Conservation (phyloP, 108 stramenopile species). For the Parietichytrium sp. region DNA sequence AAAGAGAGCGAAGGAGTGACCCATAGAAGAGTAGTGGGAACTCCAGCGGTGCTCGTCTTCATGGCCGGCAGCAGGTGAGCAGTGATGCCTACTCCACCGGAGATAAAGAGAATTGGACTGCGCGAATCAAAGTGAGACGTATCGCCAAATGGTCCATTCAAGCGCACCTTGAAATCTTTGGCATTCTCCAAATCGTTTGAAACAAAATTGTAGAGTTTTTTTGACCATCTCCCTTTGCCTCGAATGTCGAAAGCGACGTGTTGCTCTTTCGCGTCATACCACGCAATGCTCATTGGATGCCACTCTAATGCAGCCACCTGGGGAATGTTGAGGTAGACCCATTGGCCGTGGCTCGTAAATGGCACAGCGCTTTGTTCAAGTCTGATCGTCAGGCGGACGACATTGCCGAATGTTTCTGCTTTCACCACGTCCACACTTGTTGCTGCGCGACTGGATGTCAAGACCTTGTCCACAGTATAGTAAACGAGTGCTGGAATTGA, state of each 20-base stretch:
- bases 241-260: conserved; percentile 19
- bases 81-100: conserved; percentile 23
- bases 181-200: too few relatives aligned
- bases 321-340: conserved; percentile 6
- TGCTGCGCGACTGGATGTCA: neutral
- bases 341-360: conserved; percentile 2
- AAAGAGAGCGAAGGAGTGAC: too few relatives aligned
- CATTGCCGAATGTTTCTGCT: too few relatives aligned
- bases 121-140: neutral
- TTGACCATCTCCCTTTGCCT: neutral
- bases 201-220: too few relatives aligned
- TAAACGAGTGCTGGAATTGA: neutral
- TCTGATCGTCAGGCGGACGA: too few relatives aligned
- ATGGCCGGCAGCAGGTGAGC: neutral
- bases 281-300: conserved; percentile 26
- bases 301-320: neutral
- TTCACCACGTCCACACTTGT: neutral
- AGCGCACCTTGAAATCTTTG: too few relatives aligned
- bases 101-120: neutral
- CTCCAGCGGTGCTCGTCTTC: neutral
- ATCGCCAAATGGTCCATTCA: conserved; percentile 20
- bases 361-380: too few relatives aligned
- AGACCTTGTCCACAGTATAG: conserved; percentile 23
- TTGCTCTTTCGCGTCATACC: neutral
- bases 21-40: too few relatives aligned